These are phyloP conservation scores for Nitzschia inconspicua DNA, from an alignment of 108 stramenopile species.

Conservation along the genomic window DNA sequence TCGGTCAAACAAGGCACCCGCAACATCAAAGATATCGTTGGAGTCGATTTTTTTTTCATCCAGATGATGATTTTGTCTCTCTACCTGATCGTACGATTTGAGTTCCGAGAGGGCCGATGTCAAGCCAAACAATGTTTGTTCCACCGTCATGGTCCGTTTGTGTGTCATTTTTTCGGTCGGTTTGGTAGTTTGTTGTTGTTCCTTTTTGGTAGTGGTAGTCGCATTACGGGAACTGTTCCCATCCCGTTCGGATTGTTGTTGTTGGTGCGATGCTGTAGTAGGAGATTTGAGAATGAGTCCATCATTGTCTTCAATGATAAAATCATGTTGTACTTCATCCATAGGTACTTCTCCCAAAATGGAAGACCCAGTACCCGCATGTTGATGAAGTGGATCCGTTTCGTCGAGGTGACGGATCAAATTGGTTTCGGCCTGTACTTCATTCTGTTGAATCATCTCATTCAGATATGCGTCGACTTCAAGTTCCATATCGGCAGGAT, in stretches of 20 bases:
- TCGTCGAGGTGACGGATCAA: not conserved
- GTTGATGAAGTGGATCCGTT: not conserved
- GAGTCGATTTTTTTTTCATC: not conserved
- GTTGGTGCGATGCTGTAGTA: not conserved
- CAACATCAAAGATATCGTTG: not conserved
- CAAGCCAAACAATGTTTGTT: constrained; percentile 2
- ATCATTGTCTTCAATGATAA: not conserved
- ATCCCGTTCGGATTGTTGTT: not conserved
- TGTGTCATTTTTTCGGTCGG: not conserved
- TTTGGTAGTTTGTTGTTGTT: not conserved
- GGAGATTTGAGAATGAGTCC: not conserved
- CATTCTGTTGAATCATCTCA: too few relatives aligned
- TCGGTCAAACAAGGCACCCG: not conserved
- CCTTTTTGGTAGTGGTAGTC: too few relatives aligned
- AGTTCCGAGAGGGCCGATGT: not conserved
- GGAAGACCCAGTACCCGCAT: not conserved
- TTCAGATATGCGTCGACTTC: too few relatives aligned
- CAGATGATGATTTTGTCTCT: not conserved
- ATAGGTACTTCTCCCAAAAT: constrained; percentile 1
- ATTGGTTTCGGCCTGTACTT: not conserved
- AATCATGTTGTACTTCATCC: not conserved
- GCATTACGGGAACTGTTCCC: not conserved
- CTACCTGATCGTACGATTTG: not conserved
- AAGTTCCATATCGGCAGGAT: too few relatives aligned
- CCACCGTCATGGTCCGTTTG: not conserved